These are phyloP conservation scores for Cordia subcordata DNA, from an alignment of 257 asterid genomes.

Conservation along the genomic window DNA sequence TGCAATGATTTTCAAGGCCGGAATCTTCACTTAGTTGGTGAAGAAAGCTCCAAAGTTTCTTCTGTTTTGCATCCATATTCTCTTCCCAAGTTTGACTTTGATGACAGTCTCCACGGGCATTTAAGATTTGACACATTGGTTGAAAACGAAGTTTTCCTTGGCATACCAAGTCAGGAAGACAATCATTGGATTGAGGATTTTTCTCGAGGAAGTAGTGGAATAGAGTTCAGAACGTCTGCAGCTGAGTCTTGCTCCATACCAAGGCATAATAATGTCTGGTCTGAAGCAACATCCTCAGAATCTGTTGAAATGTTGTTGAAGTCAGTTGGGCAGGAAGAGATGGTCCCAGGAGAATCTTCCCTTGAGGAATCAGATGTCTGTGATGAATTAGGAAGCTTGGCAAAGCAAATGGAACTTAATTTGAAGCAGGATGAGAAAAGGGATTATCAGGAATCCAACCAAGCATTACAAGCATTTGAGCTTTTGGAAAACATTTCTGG, in stretches of 20 bases:
- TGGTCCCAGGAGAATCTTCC: conserved; percentile 55
- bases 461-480: conserved; percentile 32
- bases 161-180: conserved; percentile 95
- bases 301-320: conserved; percentile 95
- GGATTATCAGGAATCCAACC: conserved; percentile 27
- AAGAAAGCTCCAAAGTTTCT: conserved; percentile 80
- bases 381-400: conserved; percentile 39
- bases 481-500: conserved; percentile 26
- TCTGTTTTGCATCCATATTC: conserved; percentile 79
- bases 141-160: conserved; percentile 98
- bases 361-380: conserved; percentile 43
- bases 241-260: conserved; percentile 84
- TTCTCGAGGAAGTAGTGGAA: conserved; percentile 79
- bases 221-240: conserved; percentile 79
- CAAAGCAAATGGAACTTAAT: conserved; percentile 30
- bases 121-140: conserved; percentile 93
- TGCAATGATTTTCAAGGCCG: conserved; percentile 87
- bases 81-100: conserved; percentile 97
- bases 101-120: conserved; percentile 51
- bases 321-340: conserved; percentile 94
- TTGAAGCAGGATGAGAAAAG: conserved; percentile 28
- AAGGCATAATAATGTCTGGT: conserved; percentile 96
- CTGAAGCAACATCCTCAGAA: conserved; percentile 98
- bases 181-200: conserved; percentile 97
- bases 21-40: conserved; percentile 76